phyloP scores from a whole-genome alignment of 2,329 filamentous ascomycete species.

The Cladorrhinum sp. region DNA sequence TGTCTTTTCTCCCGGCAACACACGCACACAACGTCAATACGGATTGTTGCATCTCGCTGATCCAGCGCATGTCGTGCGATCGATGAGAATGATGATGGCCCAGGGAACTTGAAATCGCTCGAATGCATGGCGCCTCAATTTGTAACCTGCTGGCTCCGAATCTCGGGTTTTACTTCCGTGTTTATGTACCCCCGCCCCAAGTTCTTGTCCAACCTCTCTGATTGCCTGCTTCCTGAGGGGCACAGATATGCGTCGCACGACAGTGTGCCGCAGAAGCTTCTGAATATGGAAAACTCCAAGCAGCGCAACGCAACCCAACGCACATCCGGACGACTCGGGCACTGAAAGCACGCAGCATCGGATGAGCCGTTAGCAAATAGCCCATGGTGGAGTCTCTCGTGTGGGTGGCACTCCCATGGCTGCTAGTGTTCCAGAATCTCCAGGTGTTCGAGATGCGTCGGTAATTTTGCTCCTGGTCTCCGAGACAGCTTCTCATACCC shows the following conservation, averaged over 20 bases:
- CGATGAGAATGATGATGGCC: background rate
- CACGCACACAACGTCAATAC: too few relatives aligned
- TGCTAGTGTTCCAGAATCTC: background rate
- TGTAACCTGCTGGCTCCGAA: background rate
- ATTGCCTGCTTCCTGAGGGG: slow-evolving; percentile 1
- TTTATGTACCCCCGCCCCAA: background rate
- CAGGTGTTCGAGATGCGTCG: background rate
- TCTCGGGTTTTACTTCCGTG: slow-evolving; percentile 2
- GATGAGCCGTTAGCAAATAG: slow-evolving; percentile 3
- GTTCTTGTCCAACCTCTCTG: background rate
- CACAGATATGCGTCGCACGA: background rate
- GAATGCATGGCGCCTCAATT: background rate
- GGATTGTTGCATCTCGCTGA: too few relatives aligned
- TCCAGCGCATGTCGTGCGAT: background rate
- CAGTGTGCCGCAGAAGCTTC: slow-evolving; percentile 1
- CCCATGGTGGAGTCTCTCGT: background rate
- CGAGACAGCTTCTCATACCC: slow-evolving; percentile 9
- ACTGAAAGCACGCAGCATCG: slow-evolving; percentile 2
- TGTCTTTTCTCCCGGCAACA: background rate
- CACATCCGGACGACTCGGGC: background rate
- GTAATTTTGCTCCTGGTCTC: background rate
- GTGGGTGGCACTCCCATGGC: background rate
- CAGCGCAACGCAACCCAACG: background rate
- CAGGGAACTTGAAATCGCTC: background rate
- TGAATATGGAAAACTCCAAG: background rate